Base-by-base conservation (phyloP, 129 eudicot genomes). In the Centaurea solstitialis region DNA sequence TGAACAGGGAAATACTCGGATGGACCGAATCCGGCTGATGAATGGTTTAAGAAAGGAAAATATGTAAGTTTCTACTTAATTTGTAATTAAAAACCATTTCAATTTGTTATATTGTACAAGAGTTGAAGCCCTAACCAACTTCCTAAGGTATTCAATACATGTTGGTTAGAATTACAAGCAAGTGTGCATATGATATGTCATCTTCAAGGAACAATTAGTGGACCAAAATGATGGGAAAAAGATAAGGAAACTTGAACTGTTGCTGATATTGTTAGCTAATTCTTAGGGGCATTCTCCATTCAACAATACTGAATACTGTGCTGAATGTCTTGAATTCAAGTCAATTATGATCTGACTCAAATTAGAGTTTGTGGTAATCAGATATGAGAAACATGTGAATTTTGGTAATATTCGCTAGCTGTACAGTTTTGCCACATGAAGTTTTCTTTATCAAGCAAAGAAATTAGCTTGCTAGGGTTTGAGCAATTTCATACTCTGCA, bases 1-100 rank as follows among this genome's bases (percentile, higher is more conserved):
- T 87, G 74, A 10, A 57, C 88, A 95, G 99, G 99, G 43, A 95
- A 95, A 76, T 95, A 95, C 41, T 85, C 97, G 0, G 96, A 92
- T 83, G 97, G 92, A 79, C 86, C 91, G 9, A 92, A 85, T 74
- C 96, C 98, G 3, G 95, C 97, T 39, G 95, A 92, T 87, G 98
- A 92, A 28, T 92, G 98, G 98, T 87, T 90, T 92, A 86, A 92
- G 88, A 76, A 86, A 88, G 97, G 99, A 71, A 95, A 87, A 83
- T 82, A 80, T 81, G 97, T 93, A 61, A 50, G 95, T 85, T 39
- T 73, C 35, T n/a, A 11, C 20, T 13, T 23, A 23, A 40, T 57
- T n/a, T n/a, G n/a, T n/a, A n/a, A n/a, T n/a, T n/a, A 39, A 62
- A 39, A 22, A 15, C 26, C 10, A 13, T 79, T 70, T 57, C 11